Evolutionary conservation across 2,329 filamentous ascomycete species (phyloP).

Genomic region (Metarhizium guizhouense): DNA sequence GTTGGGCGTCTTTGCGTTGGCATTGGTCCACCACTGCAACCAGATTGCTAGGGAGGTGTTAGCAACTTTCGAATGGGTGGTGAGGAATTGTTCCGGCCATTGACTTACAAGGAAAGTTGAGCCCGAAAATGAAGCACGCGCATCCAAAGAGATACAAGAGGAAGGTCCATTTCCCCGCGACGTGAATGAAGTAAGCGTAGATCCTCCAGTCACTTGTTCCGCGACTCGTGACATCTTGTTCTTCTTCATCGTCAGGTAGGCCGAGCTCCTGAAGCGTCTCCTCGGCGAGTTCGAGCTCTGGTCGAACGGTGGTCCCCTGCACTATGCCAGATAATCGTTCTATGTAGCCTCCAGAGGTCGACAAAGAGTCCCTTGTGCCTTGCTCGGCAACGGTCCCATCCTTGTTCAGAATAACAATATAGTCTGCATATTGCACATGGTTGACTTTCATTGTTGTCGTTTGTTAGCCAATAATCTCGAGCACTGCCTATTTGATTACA

Average conservation of each 20-base stretch:
- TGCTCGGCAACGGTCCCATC: conserved; percentile 9
- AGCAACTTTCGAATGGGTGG: too few relatives aligned
- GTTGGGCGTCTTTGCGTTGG: conserved; percentile 10
- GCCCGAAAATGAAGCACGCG: conserved; percentile 10
- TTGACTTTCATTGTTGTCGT: conserved; percentile 1
- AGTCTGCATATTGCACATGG: conserved; percentile 14
- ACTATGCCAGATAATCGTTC: too few relatives aligned
- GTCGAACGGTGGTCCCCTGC: too few relatives aligned
- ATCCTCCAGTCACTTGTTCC: conserved; percentile 3
- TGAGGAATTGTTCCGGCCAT: too few relatives aligned
- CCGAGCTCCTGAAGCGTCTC: too few relatives aligned
- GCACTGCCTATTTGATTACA: too few relatives aligned
- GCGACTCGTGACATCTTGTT: too few relatives aligned
- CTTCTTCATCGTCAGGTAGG: too few relatives aligned
- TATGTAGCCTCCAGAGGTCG: conserved; percentile 7
- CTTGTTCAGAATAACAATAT: conserved; percentile 14
- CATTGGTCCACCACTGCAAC: conserved; percentile 17
- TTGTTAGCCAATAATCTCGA: too few relatives aligned
- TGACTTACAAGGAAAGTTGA: conserved; percentile 11
- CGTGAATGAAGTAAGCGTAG: conserved; percentile 11
- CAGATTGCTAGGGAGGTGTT: conserved; percentile 11
- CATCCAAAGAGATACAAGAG: conserved; percentile 10
- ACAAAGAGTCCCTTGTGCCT: too few relatives aligned
- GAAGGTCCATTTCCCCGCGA: conserved; percentile 7
- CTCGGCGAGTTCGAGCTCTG: too few relatives aligned